Percentiles rank a stretch among this genome's conserved stretches.
Evolutionary conservation across 73 alveolate species (phyloP).

Genomic region (Paramecium caudatum): DNA sequence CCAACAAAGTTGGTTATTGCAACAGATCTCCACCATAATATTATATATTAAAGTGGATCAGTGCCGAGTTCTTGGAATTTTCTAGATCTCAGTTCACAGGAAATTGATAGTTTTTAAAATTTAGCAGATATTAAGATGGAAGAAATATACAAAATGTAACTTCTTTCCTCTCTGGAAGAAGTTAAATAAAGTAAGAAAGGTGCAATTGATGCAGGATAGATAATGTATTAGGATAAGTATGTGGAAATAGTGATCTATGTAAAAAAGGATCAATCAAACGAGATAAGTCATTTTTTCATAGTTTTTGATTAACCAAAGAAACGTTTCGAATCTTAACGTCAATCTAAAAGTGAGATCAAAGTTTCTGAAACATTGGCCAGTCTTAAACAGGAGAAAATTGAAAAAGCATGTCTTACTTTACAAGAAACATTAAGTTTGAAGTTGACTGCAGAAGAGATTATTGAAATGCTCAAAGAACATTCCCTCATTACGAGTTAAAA

Average conservation of each 20-base stretch:
- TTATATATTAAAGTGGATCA: constrained; percentile 52
- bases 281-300: constrained; percentile 27
- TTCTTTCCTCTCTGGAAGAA: constrained; percentile 12
- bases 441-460: neutral
- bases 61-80: constrained; percentile 45
- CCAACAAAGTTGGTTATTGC: constrained; percentile 45
- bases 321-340: constrained; percentile 22
- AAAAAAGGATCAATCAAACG: constrained; percentile 41
- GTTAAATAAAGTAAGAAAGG: constrained; percentile 3
- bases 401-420: constrained; percentile 26
- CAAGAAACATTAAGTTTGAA: constrained; percentile 4
- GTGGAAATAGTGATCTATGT: constrained; percentile 37
- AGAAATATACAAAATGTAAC: neutral
- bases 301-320: constrained; percentile 61
- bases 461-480: constrained; percentile 50
- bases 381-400: constrained; percentile 56
- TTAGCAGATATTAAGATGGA: constrained; percentile 22
- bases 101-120: constrained; percentile 36
- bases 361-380: constrained; percentile 7
- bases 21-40: neutral
- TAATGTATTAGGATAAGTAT: neutral
- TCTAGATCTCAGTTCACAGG: constrained; percentile 5
- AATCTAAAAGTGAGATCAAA: constrained; percentile 16
- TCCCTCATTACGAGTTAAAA: neutral
- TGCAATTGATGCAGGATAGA: constrained; percentile 29